These are phyloP conservation scores for Acrocalymma vagum DNA, from an alignment of 2,329 filamentous ascomycete species.

Conservation along the genomic window DNA sequence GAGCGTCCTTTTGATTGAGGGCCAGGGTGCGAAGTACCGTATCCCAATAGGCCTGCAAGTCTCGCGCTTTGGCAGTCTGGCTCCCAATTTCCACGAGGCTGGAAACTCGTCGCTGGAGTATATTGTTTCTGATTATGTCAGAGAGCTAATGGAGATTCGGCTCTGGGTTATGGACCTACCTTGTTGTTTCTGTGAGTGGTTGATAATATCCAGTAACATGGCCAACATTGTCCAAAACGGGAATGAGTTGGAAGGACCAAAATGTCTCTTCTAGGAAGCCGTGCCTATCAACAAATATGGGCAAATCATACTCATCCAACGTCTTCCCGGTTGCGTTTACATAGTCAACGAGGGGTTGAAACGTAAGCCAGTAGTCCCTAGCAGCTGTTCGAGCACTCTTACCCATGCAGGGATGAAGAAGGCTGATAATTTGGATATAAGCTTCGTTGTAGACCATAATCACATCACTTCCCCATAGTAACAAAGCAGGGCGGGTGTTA, in stretches of 20 bases:
- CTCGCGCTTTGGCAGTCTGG: conserved; percentile 72
- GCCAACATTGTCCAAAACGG: conserved; percentile 74
- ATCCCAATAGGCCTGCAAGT: conserved; percentile 75
- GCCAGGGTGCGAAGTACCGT: conserved; percentile 72
- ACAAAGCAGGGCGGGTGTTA: conserved; percentile 62
- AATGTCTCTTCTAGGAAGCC: conserved; percentile 78
- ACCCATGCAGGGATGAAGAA: conserved; percentile 66
- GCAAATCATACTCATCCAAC: conserved; percentile 68
- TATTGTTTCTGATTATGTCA: conserved; percentile 15
- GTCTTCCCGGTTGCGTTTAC: conserved; percentile 31
- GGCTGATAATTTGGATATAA: conserved; percentile 39
- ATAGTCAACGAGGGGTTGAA: conserved; percentile 29
- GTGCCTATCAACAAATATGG: conserved; percentile 73
- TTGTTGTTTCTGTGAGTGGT: conserved; percentile 78
- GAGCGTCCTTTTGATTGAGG: conserved; percentile 66
- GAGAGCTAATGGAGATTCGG: no score
- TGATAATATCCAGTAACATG: conserved; percentile 77
- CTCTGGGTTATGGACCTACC: conserved; percentile 53
- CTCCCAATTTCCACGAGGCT: conserved; percentile 74
- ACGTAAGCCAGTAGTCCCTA: conserved; percentile 68
- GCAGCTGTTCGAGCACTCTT: conserved; percentile 67
- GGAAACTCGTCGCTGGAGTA: conserved; percentile 30
- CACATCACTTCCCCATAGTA: conserved; percentile 59
- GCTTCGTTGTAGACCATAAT: conserved; percentile 49
- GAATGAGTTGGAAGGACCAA: conserved; percentile 81